These are phyloP conservation scores for Cladorrhinum sp. DNA, from an alignment of 2,329 filamentous ascomycete genomes.

Conservation along the genomic window DNA sequence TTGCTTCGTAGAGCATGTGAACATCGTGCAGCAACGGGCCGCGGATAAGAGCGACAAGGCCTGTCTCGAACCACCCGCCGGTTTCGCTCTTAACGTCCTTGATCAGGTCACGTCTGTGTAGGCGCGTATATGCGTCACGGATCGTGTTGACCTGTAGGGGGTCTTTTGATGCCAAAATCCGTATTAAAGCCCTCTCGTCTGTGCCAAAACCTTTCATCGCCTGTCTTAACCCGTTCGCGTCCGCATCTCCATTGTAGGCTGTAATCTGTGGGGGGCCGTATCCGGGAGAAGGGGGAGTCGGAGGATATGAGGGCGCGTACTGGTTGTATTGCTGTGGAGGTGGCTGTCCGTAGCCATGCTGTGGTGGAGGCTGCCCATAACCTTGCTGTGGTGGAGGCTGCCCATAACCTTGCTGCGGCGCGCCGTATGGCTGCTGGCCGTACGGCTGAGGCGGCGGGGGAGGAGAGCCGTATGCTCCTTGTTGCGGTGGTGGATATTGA, in stretches of 20 bases:
- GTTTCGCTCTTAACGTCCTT: constrained; percentile 77
- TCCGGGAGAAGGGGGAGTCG: constrained; percentile 67
- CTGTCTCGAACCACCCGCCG: constrained; percentile 69
- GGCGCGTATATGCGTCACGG: constrained; percentile 62
- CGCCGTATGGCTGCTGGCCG: constrained; percentile 18
- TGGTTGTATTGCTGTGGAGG: constrained; percentile 32
- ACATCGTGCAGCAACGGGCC: constrained; percentile 80
- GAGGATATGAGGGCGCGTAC: constrained; percentile 38
- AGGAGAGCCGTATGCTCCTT: constrained; percentile 19
- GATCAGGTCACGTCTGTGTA: constrained; percentile 66
- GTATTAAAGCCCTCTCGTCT: constrained; percentile 74
- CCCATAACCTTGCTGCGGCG: constrained; percentile 15
- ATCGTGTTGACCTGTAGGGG: constrained; percentile 73
- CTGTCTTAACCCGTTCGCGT: constrained; percentile 69
- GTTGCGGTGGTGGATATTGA: constrained; percentile 35
- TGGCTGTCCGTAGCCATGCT: constrained; percentile 24
- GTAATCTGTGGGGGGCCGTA: constrained; percentile 72
- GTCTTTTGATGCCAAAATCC: constrained; percentile 67
- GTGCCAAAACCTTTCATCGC: constrained; percentile 94
- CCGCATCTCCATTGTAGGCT: constrained; percentile 62
- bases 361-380: constrained; percentile 19
- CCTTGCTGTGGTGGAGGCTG: constrained; percentile 22
- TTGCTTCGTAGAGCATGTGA: constrained; percentile 64
- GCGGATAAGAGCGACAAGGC: constrained; percentile 69
- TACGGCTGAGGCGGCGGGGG: constrained; percentile 16